These are phyloP conservation scores for Ephemerocybe angulata DNA, from an alignment of 768 basidiomycete genomes.

Conservation along the genomic window DNA sequence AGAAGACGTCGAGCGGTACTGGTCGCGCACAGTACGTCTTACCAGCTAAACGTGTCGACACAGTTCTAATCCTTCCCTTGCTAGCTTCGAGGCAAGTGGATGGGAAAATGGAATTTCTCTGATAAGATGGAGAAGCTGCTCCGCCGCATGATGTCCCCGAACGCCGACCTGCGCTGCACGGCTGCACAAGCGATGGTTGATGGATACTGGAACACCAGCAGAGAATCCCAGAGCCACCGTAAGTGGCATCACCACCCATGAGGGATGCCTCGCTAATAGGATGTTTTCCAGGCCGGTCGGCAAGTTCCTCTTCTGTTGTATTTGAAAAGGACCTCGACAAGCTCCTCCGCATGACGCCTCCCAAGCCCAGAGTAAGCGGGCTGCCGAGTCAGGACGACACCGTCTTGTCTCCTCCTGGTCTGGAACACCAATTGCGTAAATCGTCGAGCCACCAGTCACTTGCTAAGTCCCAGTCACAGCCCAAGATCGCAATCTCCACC, in stretches of 20 bases:
- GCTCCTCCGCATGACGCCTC: conserved; percentile 33
- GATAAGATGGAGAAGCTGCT: conserved; percentile 61
- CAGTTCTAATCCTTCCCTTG: not conserved
- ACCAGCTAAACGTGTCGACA: not conserved
- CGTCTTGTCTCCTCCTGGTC: conserved; percentile 34
- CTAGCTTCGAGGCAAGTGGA: conserved; percentile 79
- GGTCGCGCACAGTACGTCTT: conserved; percentile 66
- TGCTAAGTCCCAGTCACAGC: conserved; percentile 42
- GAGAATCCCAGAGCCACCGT: conserved; percentile 39
- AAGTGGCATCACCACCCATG: too few species aligned
- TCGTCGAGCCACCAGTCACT: conserved; percentile 21
- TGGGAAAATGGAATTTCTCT: conserved; percentile 75
- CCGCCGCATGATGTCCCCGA: conserved; percentile 75
- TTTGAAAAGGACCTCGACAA: conserved; percentile 49
- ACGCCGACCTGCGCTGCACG: conserved; percentile 76
- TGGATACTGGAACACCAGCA: conserved; percentile 53
- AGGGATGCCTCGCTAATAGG: too few species aligned
- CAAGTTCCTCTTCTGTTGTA: conserved; percentile 45
- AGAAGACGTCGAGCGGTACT: conserved; percentile 83
- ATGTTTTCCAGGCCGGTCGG: conserved; percentile 37
- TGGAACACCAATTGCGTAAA: conserved; percentile 21
- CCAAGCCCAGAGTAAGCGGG: conserved; percentile 20
- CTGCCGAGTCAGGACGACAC: conserved; percentile 28
- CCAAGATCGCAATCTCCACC: conserved; percentile 29
- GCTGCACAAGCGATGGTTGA: conserved; percentile 64